A percentile compares a stretch with the other conserved stretches of the same genome.
These are phyloP conservation scores for Phytophthora idaei DNA, from an alignment of 352 stramenopile genomes.

Conservation along the genomic window DNA sequence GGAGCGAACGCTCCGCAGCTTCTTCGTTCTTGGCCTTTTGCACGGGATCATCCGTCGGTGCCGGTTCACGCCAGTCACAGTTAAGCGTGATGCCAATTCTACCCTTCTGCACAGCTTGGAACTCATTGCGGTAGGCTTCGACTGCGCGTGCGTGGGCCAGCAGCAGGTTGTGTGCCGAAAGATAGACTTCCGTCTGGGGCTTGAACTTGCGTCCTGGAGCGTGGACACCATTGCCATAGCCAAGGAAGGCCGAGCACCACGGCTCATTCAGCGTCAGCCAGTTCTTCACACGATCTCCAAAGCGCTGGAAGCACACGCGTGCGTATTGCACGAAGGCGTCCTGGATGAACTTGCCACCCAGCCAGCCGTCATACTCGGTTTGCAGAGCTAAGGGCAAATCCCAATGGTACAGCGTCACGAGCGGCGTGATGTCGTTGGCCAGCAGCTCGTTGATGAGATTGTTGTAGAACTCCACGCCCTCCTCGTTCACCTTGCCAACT, in stretches of 20 bases:
- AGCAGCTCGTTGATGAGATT: conserved; percentile 88
- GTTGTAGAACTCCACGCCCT: conserved; percentile 92
- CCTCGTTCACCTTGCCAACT: conserved; percentile 72
- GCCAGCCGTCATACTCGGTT: conserved; percentile 79
- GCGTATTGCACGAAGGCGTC: conserved; percentile 84
- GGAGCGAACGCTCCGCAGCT: conserved; percentile 79
- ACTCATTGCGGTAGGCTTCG: conserved; percentile 82
- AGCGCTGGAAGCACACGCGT: conserved; percentile 87
- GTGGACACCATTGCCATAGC: conserved; percentile 85
- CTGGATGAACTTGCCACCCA: conserved; percentile 54
- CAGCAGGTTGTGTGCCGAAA: conserved; percentile 88
- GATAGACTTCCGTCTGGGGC: conserved; percentile 73
- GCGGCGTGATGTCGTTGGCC: conserved; percentile 84
- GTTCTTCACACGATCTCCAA: conserved; percentile 92
- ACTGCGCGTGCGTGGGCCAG: conserved; percentile 88
- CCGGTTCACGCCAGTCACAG: conserved; percentile 89
- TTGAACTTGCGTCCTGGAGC: conserved; percentile 70
- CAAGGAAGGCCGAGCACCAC: conserved; percentile 85
- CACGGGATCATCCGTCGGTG: conserved; percentile 47
- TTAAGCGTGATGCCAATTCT: conserved; percentile 93
- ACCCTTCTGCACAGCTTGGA: conserved; percentile 64
- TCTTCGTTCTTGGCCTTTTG: conserved; percentile 62
- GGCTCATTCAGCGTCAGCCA: conserved; percentile 95
- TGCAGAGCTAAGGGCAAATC: conserved; percentile 90
- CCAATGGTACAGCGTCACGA: conserved; percentile 96